phyloP scores from a whole-genome alignment of 768 basidiomycete species.

The Kwoniella sp. region DNA sequence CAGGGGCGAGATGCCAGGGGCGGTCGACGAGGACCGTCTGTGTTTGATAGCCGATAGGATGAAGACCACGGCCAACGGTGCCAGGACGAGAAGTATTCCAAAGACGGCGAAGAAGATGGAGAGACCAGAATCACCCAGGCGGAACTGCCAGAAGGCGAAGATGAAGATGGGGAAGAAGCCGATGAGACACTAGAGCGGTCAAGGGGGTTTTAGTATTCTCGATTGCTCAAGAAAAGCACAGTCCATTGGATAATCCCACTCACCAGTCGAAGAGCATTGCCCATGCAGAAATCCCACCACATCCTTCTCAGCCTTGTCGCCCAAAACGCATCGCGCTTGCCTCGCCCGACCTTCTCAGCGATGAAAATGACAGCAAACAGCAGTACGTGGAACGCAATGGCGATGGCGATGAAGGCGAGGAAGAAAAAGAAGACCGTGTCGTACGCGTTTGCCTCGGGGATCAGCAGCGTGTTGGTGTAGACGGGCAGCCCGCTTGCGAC shows the following conservation, averaged over 20 bases:
- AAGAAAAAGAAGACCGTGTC: constrained; percentile 76
- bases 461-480: constrained; percentile 69
- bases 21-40: constrained; percentile 51
- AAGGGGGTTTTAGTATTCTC: not conserved
- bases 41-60: constrained; percentile 57
- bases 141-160: constrained; percentile 87
- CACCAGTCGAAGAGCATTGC: constrained; percentile 60
- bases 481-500: constrained; percentile 76
- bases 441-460: constrained; percentile 82
- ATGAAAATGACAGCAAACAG: constrained; percentile 55
- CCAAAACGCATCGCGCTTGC: constrained; percentile 37
- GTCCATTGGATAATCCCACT: constrained; percentile 50
- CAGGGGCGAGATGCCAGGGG: constrained; percentile 53
- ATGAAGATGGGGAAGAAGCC: constrained; percentile 65
- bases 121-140: constrained; percentile 78
- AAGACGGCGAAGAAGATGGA: constrained; percentile 74
- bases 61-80: constrained; percentile 56
- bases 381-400: constrained; percentile 56
- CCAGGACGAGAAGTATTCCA: constrained; percentile 57
- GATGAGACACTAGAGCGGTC: constrained; percentile 57
- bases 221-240: not conserved
- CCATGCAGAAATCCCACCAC: constrained; percentile 39
- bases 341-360: constrained; percentile 41
- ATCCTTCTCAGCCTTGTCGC: constrained; percentile 24
- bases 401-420: constrained; percentile 65